Evolutionary conservation across 768 basidiomycete genomes (phyloP).

Genomic region (Leccinum variicolor): DNA sequence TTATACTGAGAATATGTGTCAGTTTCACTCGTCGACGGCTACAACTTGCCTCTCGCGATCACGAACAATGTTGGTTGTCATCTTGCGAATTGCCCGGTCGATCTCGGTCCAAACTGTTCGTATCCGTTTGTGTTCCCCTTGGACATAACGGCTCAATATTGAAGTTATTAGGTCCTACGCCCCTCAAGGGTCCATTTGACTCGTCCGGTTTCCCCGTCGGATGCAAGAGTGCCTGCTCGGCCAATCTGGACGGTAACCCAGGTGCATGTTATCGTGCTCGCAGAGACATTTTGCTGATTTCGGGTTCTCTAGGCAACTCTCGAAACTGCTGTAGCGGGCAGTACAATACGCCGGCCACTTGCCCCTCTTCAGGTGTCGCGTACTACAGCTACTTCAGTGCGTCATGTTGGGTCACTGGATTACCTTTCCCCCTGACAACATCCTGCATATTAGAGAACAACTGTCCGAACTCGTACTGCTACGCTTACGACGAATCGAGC

Average conservation of each 20-base stretch:
- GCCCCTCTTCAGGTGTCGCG: constrained; percentile 45
- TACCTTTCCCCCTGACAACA: no score
- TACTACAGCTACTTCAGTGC: constrained; percentile 48
- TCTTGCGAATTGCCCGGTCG: constrained; percentile 57
- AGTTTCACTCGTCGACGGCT: constrained; percentile 69
- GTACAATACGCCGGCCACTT: constrained; percentile 49
- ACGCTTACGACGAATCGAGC: constrained; percentile 48
- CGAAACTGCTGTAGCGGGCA: constrained; percentile 63
- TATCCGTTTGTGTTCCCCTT: not conserved
- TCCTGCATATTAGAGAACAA: constrained; percentile 31
- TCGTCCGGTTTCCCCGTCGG: constrained; percentile 53
- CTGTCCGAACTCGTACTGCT: constrained; percentile 48
- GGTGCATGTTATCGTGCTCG: constrained; percentile 16
- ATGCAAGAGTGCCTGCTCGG: constrained; percentile 57
- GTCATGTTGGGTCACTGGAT: not conserved
- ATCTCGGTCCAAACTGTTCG: constrained; percentile 56
- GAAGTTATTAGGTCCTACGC: constrained; percentile 40
- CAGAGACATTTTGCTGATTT: not conserved
- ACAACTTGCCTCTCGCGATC: constrained; percentile 59
- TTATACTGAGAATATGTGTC: not conserved
- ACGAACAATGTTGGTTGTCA: constrained; percentile 53
- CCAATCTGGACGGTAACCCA: constrained; percentile 33
- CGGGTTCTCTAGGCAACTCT: constrained; percentile 42
- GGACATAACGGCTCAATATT: not conserved
- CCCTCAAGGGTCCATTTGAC: constrained; percentile 52